Evolutionary conservation across 2,329 filamentous ascomycete species (phyloP), one percentile per base, ranked within the genome.

Genomic region (Claviceps africana): DNA sequence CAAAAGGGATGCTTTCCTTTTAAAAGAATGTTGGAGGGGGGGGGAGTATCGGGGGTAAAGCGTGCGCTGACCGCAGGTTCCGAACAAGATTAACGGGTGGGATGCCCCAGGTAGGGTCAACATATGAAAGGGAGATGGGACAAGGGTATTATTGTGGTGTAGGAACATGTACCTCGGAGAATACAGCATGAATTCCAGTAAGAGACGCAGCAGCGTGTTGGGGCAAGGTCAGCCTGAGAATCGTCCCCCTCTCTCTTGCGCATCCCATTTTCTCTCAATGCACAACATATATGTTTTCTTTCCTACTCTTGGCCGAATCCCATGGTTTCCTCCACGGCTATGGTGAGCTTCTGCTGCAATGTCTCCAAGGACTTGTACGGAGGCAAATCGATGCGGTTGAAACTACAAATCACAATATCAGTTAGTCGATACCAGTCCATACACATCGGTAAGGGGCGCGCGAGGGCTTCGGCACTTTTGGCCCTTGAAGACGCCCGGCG

Each of bases 241-340:
- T 35, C 11, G 33, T 3, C 6, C 19, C 43, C 15, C 13, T 21
- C 48, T 15, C 13, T 21, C 48, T 54, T 30, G 46, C 21, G n/a
- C 35, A 50, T 40, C 8, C 37, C 19, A 50, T 40, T 5, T 22
- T 22, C 48, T 33, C 35, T 35, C 25, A 43, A 48, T 39, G 30
- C 37, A 53, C 28, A 52, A 44, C n/a, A 28, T 6, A 39, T 28
- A n/a, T 46, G 3, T 19, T 11, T 45, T 37, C 11, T 31, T 45
- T 45, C 22, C 63, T 88, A 98, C 74, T 98, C 93, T 73, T 98
- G 93, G 58, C 93, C 93, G 67, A 98, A 98, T 56, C 93, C 93
- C 75, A 98, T 90, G 0, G 93, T 98, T 74, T 98, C 93, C 72
- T 98, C 93, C 52, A 98, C 93, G 28, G 93, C 93, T 70, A 95